Percentiles rank a stretch among this genome's conserved stretches.
Evolutionary conservation across 441 rosid genomes (phyloP).

Genomic region (Populus tomentosa): DNA sequence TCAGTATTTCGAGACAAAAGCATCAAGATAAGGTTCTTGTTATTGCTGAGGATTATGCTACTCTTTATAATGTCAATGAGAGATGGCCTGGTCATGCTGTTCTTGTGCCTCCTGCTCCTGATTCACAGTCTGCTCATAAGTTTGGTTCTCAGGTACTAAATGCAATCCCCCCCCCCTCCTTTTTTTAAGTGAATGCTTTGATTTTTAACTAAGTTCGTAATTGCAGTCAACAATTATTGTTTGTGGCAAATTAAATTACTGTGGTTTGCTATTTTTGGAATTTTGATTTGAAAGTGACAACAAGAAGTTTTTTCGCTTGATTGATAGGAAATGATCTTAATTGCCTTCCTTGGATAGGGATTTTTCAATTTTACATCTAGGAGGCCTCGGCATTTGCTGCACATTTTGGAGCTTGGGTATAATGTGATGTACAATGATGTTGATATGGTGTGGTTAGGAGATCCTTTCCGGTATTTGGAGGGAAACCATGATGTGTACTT

Average conservation of each 20-base stretch:
- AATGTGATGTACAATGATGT: slow-evolving; percentile 96
- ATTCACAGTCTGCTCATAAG: slow-evolving; percentile 66
- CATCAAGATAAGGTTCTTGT: slow-evolving; percentile 85
- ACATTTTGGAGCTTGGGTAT: slow-evolving; percentile 90
- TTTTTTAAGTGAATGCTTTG: too few species aligned
- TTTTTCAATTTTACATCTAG: slow-evolving; percentile 89
- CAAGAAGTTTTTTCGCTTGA: too few species aligned
- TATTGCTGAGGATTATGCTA: slow-evolving; percentile 89
- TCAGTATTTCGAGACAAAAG: slow-evolving; percentile 66
- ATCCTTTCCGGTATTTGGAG: slow-evolving; percentile 70
- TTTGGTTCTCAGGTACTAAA: slow-evolving; percentile 82
- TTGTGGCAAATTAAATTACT: background rate
- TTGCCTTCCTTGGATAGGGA: slow-evolving; percentile 39
- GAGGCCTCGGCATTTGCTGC: slow-evolving; percentile 79
- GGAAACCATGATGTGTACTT: slow-evolving; percentile 91
- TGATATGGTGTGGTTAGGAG: slow-evolving; percentile 93
- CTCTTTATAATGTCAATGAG: slow-evolving; percentile 63
- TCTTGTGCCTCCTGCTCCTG: slow-evolving; percentile 80
- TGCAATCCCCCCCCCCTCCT: too few species aligned
- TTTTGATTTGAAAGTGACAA: background rate
- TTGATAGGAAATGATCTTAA: background rate
- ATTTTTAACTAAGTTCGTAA: too few species aligned
- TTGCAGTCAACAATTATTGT: background rate
- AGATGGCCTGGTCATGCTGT: slow-evolving; percentile 96
- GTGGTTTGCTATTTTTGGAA: background rate